phyloP scores from a whole-genome alignment of 1,284 basidiomycete genomes.

The Stygiomarasmius scandens region DNA sequence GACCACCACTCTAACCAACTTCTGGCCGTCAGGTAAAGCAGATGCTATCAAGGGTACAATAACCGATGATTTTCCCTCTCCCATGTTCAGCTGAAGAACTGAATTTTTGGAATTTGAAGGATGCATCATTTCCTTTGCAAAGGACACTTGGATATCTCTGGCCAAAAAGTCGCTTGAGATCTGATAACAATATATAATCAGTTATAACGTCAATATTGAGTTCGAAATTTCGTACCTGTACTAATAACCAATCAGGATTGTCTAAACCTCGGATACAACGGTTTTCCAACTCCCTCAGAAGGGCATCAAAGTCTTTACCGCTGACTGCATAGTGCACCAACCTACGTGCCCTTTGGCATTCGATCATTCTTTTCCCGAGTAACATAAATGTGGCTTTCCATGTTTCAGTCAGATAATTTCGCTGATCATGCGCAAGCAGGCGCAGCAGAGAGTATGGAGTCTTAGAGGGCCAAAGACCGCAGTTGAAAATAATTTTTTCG shows the following conservation, averaged over 20 bases:
- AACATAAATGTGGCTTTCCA: slow-evolving; percentile 32
- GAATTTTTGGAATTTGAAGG: slow-evolving; percentile 38
- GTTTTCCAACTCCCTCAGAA: slow-evolving; percentile 37
- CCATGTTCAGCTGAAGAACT: slow-evolving; percentile 57
- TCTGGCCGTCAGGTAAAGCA: slow-evolving; percentile 41
- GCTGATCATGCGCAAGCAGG: slow-evolving; percentile 1
- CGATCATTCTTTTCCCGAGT: slow-evolving; percentile 30
- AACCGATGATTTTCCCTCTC: slow-evolving; percentile 58
- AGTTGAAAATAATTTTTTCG: background rate
- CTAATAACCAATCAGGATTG: slow-evolving; percentile 44
- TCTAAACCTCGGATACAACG: background rate
- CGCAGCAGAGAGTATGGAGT: background rate
- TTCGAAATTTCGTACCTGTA: slow-evolving; percentile 41
- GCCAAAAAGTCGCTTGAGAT: slow-evolving; percentile 45
- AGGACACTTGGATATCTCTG: slow-evolving; percentile 39
- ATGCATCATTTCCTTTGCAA: slow-evolving; percentile 49
- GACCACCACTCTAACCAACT: slow-evolving; percentile 47
- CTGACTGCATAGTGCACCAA: slow-evolving; percentile 22
- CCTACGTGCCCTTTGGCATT: slow-evolving; percentile 37
- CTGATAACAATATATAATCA: slow-evolving; percentile 30
- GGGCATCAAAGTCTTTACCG: slow-evolving; percentile 28
- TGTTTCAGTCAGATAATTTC: slow-evolving; percentile 10
- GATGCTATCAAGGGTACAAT: slow-evolving; percentile 47
- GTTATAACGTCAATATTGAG: background rate
- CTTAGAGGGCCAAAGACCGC: background rate